Conservation (phyloP, 2,329 filamentous ascomycete species). For the Pyricularia sp. region DNA sequence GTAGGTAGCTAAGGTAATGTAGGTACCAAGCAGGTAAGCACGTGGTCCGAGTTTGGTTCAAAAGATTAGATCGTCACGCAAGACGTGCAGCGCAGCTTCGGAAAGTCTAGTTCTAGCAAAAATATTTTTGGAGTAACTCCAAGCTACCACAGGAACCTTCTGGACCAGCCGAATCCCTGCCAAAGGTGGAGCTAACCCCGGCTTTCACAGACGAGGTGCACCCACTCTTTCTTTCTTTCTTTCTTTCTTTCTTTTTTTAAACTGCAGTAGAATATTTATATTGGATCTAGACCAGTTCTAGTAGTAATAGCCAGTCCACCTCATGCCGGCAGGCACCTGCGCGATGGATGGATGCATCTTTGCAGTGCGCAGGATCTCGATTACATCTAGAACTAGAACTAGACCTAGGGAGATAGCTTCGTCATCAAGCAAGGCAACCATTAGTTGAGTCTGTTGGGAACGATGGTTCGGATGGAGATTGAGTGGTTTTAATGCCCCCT, state of each 20-base stretch:
- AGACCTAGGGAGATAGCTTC: not conserved
- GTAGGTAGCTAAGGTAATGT: too few relatives aligned
- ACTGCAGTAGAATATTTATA: not conserved
- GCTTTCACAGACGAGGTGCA: not conserved
- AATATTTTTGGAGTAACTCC: not conserved
- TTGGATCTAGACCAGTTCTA: not conserved
- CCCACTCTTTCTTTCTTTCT: too few relatives aligned
- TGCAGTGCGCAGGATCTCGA: not conserved
- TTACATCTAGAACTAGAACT: not conserved
- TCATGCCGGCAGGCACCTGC: not conserved
- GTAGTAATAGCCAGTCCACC: not conserved
- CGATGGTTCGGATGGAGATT: not conserved
- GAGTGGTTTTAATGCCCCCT: not conserved
- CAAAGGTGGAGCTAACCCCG: not conserved
- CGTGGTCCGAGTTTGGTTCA: not conserved
- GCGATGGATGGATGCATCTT: not conserved
- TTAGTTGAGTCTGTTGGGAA: not conserved
- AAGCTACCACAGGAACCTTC: not conserved
- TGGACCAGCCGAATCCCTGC: not conserved
- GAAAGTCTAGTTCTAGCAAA: not conserved
- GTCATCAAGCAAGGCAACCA: not conserved
- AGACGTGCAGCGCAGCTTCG: not conserved
- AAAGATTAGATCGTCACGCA: not conserved
- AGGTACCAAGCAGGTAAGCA: not conserved
- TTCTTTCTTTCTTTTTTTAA: not conserved